Conservation (phyloP, 2,329 filamentous ascomycete genomes). For the Coniochaeta sp. region DNA sequence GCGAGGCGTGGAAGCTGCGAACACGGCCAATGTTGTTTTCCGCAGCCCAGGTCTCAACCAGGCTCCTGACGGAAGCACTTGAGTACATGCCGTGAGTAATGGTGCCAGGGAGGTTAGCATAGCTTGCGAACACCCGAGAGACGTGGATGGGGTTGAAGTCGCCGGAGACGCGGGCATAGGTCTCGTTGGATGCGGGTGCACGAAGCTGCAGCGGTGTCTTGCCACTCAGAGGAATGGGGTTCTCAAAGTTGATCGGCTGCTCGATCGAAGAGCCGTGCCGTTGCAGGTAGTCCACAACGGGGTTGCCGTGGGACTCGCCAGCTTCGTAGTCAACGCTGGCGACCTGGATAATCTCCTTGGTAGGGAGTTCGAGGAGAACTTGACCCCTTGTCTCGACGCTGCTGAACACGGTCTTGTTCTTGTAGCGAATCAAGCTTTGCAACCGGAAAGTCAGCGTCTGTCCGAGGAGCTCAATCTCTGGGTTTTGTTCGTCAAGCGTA, state of each 20-base stretch:
- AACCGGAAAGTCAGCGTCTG: constrained; percentile 96
- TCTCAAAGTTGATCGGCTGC: constrained; percentile 95
- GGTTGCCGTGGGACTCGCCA: constrained; percentile 87
- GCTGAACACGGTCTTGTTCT: constrained; percentile 89
- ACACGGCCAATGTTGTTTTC: constrained; percentile 98
- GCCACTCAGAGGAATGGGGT: constrained; percentile 89
- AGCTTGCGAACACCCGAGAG: constrained; percentile 90
- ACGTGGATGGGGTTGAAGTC: constrained; percentile 99
- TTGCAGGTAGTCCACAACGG: constrained; percentile 91
- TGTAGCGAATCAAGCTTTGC: constrained; percentile 84
- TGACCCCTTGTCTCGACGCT: constrained; percentile 87
- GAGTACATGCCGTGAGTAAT: constrained; percentile 99
- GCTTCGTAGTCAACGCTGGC: constrained; percentile 96
- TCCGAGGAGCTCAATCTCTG: constrained; percentile 78
- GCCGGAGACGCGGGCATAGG: constrained; percentile 92
- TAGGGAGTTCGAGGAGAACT: constrained; percentile 87
- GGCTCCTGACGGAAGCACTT: constrained; percentile 87
- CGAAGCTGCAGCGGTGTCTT: constrained; percentile 83
- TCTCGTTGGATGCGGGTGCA: constrained; percentile 93
- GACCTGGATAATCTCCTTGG: constrained; percentile 95
- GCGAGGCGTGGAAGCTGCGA: constrained; percentile 89
- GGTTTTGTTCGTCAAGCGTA: constrained; percentile 56
- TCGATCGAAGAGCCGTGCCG: constrained; percentile 88
- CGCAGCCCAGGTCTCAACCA: constrained; percentile 97
- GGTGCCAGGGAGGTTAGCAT: constrained; percentile 90